Conservation (phyloP, 768 basidiomycete genomes). For the Kockovaella imperatae region DNA sequence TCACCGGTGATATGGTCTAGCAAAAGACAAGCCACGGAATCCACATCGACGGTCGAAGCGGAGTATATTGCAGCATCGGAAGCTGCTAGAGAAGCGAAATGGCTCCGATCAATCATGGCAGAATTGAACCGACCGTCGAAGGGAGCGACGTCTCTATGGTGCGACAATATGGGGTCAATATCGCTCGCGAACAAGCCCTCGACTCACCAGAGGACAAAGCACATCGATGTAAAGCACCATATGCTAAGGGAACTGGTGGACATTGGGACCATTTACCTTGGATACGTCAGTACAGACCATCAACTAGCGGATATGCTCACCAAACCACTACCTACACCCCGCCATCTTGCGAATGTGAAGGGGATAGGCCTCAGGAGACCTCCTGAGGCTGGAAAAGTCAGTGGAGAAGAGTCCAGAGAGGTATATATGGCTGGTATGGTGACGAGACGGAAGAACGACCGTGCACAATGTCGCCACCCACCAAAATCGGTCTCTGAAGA, state of each 20-base stretch:
- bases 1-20: constrained; percentile 48
- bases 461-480: no score
- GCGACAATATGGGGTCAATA: constrained; percentile 48
- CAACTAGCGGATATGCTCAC: no score
- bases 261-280: constrained; percentile 24
- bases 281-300: constrained; percentile 29
- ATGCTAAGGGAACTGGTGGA: constrained; percentile 44
- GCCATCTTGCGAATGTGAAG: no score
- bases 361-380: no score
- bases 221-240: constrained; percentile 48
- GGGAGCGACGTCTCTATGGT: constrained; percentile 9
- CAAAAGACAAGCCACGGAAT: constrained; percentile 46
- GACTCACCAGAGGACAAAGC: constrained; percentile 46
- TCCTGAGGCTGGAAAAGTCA: no score
- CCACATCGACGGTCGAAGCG: constrained; percentile 48
- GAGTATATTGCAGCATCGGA: constrained; percentile 48
- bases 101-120: constrained; percentile 35
- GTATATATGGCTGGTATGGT: no score
- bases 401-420: no score
- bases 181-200: constrained; percentile 41
- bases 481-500: no score
- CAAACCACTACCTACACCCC: no score
- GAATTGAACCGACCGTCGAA: constrained; percentile 7
- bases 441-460: no score
- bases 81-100: constrained; percentile 45